Conservation (phyloP, 2,329 filamentous ascomycete species). For the Emmonsiellopsis sp. region DNA sequence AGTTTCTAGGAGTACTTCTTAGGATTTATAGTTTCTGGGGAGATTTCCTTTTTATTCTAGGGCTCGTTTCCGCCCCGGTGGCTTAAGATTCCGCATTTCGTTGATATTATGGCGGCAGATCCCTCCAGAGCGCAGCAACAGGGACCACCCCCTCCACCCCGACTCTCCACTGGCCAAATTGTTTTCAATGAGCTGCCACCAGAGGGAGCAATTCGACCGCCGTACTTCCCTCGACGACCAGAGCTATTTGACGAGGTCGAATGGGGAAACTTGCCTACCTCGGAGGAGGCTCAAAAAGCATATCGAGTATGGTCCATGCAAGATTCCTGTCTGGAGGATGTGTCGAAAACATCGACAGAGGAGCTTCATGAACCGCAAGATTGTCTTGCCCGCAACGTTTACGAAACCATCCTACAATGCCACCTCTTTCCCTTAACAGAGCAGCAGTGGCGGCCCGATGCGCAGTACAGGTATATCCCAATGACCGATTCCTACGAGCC, state of each 20-base stretch:
- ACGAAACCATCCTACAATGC: conserved; percentile 21
- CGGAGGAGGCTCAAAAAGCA: conserved; percentile 18
- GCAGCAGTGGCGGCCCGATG: conserved; percentile 8
- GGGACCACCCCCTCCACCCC: too few relatives aligned
- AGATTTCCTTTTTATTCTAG: too few relatives aligned
- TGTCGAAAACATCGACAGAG: conserved; percentile 3
- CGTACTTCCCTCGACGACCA: conserved; percentile 18
- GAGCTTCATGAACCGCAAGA: conserved; percentile 1
- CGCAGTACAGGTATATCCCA: not conserved
- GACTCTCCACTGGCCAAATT: not conserved
- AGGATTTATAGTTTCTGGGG: too few relatives aligned
- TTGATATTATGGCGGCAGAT: too few relatives aligned
- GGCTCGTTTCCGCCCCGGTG: too few relatives aligned
- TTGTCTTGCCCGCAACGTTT: conserved; percentile 22
- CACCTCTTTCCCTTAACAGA: conserved; percentile 13
- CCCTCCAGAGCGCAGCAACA: too few relatives aligned
- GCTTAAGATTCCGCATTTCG: too few relatives aligned
- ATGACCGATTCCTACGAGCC: not conserved
- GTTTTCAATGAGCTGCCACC: not conserved
- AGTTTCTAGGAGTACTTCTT: too few relatives aligned
- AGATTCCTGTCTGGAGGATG: conserved; percentile 14
- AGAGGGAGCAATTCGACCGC: conserved; percentile 6
- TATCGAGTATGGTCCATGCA: conserved; percentile 21
- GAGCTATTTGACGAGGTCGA: conserved; percentile 20
- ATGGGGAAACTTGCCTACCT: conserved; percentile 18